Base-by-base conservation (phyloP, 306 rosid species). In the Ceratonia siliqua region DNA sequence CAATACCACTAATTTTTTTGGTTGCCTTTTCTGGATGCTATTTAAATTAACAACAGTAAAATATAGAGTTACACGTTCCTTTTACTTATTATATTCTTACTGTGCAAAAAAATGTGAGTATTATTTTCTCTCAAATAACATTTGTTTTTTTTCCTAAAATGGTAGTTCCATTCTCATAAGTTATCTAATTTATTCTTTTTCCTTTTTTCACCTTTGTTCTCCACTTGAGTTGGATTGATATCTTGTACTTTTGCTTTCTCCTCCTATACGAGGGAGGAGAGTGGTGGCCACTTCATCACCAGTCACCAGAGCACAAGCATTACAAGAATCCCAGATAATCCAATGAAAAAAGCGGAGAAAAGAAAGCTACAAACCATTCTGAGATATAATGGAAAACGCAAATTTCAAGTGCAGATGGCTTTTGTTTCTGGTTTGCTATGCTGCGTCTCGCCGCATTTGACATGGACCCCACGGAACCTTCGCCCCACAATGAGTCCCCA, bases 381-480 rank as follows among this genome's bases (percentile, higher is more conserved):
- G 59, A 48, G 57, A 62, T 17, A 1, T 21, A 78, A 62, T 67
- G 63, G 70, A 39, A 56, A 45, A 42, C 11, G 57, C 67, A 56
- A 39, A 56, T 64, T 24, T 73, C 64, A 62, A 74, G 54, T 68
- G 74, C 61, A 78, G n/a, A 22, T 32, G 35, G 56, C 12, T 32
- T 79, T 69, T 72, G 42, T 54, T 72, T 76, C 39, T 46, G 33
- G 68, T 36, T 61, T 22, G 62, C 70, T 38, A 78, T 75, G 87
- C 89, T 79, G 87, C 88, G 86, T 87, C 84, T 85, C 91, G 90
- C 93, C 96, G 90, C 91, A 85, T 85, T 86, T 68, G 70, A n/a
- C 5, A 24, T 74, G 87, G 90, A 39, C 66, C 88, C 89, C 84
- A 84, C 82, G 45, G 80, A 82, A 80, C 88, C 85, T 78, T 79